phyloP scores from a whole-genome alignment of 768 basidiomycete genomes.

The Suillus spraguei region DNA sequence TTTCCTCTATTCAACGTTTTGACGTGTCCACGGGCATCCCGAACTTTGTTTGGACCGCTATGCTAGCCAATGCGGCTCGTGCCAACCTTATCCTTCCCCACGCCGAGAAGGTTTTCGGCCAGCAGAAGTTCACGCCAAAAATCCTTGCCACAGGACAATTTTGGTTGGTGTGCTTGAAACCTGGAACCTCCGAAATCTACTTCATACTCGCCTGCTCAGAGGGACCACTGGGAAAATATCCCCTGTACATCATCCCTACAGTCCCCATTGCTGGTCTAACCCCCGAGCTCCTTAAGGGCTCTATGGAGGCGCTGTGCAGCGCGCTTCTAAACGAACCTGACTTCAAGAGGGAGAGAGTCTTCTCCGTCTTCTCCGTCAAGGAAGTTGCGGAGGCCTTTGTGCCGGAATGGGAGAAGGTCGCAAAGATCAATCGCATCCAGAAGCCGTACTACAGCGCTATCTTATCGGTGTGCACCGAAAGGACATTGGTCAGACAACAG shows the following conservation, averaged over 20 bases:
- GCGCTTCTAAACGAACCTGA: conserved; percentile 30
- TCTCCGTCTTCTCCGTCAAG: conserved; percentile 66
- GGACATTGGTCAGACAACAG: conserved; percentile 35
- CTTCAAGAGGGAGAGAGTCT: conserved; percentile 41
- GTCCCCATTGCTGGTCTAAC: conserved; percentile 43
- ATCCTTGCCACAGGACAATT: conserved; percentile 16
- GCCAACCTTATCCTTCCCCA: conserved; percentile 46
- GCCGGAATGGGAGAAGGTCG: conserved; percentile 47
- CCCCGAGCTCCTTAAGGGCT: conserved; percentile 38
- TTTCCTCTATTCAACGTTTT: conserved; percentile 9
- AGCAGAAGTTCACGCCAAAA: conserved; percentile 9
- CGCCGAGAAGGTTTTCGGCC: conserved; percentile 31
- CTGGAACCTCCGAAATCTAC: conserved; percentile 33
- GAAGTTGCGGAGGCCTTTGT: conserved; percentile 49
- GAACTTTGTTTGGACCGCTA: conserved; percentile 29
- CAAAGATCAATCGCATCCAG: conserved; percentile 39
- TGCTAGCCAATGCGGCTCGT: conserved; percentile 32
- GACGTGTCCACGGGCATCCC: conserved; percentile 22
- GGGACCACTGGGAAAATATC: conserved; percentile 59
- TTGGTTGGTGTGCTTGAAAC: conserved; percentile 35
- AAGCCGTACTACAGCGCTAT: conserved; percentile 65
- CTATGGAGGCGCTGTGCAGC: conserved; percentile 39
- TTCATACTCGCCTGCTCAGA: conserved; percentile 64
- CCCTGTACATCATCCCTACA: conserved; percentile 52
- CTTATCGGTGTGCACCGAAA: conserved; percentile 54